Evolutionary conservation across 164 flowering plant genomes (phyloP), one percentile per base, ranked within the genome.

Genomic region (Vitis vinifera): DNA sequence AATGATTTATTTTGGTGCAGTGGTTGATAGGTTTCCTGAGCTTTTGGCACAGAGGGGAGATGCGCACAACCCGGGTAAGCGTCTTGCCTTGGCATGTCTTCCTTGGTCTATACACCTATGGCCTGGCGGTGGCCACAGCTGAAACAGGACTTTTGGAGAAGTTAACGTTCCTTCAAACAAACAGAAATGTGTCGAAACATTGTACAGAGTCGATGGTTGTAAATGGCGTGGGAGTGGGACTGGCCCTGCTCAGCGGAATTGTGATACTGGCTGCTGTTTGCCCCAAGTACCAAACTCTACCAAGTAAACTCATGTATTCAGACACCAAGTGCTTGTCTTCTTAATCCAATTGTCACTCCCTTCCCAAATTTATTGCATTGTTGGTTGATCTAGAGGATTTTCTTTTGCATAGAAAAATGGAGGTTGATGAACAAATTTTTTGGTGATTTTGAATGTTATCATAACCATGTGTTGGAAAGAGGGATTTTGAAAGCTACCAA

Each of bases 61-160:
- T 67, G 70, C 82, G 97, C 6, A 71, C 79, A 9, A 69, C 71
- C 53, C 83, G 94, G 66, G 19, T 69, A 12, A 83, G 73, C 27
- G 74, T 92, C 31, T 73, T 90, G 70, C 97, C 99, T 1, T 91
- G 97, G 97, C 97, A 92, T 65, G 73, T 92, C 51, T 94, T 92
- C 74, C 82, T 94, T 0, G 99, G 97, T 10, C 89, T 92, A 57
- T 92, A 91, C 83, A 86, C 95, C 0, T 94, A 94, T 63, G 97
- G 81, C 3, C 68, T 94, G 67, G 97, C 97, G 0, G 88, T 94
- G 81, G 94, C 76, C 3, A 92, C 99, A 1, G 99, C 99, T 3
- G 99, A 92, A 70, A 90, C 94, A 0, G 97, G 97, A 47, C 93
- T 94, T 2, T 76, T 92, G 9, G 99, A 92, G 84, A 94, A 92